Evolutionary conservation across 805 yeast genomes (phyloP).

Genomic region (Yarrowia phangngaensis): DNA sequence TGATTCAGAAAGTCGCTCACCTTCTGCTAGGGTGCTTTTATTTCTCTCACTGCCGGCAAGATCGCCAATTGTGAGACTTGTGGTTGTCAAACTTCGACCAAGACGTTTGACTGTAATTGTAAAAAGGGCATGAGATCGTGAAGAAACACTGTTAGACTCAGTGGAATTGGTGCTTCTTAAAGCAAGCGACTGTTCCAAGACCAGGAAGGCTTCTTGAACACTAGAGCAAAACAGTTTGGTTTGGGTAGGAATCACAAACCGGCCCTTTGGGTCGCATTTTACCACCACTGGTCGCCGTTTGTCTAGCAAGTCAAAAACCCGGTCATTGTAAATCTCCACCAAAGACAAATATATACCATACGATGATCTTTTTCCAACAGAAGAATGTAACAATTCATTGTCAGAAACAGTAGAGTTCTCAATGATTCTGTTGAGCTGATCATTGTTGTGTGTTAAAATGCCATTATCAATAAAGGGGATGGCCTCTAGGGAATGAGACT

Average conservation of each 20-base stretch:
- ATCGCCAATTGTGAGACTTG: constrained; percentile 50
- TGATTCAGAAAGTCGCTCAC: constrained; percentile 48
- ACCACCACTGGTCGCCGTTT: constrained; percentile 31
- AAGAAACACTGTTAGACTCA: constrained; percentile 44
- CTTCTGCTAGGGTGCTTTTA: constrained; percentile 46
- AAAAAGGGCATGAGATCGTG: constrained; percentile 53
- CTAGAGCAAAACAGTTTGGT: constrained; percentile 44
- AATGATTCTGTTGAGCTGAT: constrained; percentile 13
- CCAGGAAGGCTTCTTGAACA: constrained; percentile 40
- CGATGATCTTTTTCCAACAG: constrained; percentile 23
- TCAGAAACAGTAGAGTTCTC: constrained; percentile 11
- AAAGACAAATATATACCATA: constrained; percentile 49
- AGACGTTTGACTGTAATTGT: constrained; percentile 41
- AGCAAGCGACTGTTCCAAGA: constrained; percentile 43
- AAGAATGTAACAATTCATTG: not conserved
- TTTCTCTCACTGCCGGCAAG: constrained; percentile 54
- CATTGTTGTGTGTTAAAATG: constrained; percentile 6
- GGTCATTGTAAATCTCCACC: constrained; percentile 52
- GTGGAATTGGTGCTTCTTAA: constrained; percentile 47
- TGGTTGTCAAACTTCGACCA: constrained; percentile 31
- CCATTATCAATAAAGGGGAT: constrained; percentile 10
- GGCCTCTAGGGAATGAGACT: constrained; percentile 12
- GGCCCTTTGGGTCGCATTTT: constrained; percentile 39
- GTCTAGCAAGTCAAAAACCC: constrained; percentile 43
- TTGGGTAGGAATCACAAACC: constrained; percentile 30